Conservation (phyloP, 768 basidiomycete genomes). For the Amylocystis lapponica region DNA sequence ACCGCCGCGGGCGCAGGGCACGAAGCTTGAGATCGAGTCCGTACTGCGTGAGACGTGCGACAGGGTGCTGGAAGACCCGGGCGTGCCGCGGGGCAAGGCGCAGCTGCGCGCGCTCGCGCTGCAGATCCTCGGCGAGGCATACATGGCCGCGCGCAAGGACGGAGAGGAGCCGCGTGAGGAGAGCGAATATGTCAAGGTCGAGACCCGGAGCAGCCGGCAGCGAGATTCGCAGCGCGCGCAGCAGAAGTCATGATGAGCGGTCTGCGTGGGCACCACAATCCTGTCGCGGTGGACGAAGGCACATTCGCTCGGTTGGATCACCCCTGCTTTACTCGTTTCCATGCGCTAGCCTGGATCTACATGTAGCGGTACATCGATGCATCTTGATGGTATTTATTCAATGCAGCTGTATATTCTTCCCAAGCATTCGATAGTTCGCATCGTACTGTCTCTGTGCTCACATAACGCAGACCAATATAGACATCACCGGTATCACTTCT, state of each 20-base stretch:
- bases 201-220: conserved; percentile 62
- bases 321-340: too few species aligned
- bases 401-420: too few species aligned
- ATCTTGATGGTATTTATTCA: too few species aligned
- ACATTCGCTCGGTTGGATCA: too few species aligned
- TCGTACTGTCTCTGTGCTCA: too few species aligned
- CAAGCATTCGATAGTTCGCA: too few species aligned
- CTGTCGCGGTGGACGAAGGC: too few species aligned
- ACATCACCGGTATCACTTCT: too few species aligned
- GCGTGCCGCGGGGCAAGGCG: conserved; percentile 49
- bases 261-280: too few species aligned
- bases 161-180: conserved; percentile 41
- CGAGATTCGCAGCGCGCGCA: conserved; percentile 23
- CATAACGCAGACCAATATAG: too few species aligned
- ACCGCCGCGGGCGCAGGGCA: conserved; percentile 45
- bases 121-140: conserved; percentile 82
- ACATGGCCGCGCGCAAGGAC: conserved; percentile 64
- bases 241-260: background rate
- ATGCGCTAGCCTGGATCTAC: too few species aligned
- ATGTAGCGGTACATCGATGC: too few species aligned
- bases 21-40: conserved; percentile 88
- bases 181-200: conserved; percentile 77
- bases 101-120: conserved; percentile 74
- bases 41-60: conserved; percentile 88
- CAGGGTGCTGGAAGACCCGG: conserved; percentile 58